phyloP scores from a whole-genome alignment of 2,329 filamentous ascomycete genomes.

The Aspergillus brunneoviolaceus region DNA sequence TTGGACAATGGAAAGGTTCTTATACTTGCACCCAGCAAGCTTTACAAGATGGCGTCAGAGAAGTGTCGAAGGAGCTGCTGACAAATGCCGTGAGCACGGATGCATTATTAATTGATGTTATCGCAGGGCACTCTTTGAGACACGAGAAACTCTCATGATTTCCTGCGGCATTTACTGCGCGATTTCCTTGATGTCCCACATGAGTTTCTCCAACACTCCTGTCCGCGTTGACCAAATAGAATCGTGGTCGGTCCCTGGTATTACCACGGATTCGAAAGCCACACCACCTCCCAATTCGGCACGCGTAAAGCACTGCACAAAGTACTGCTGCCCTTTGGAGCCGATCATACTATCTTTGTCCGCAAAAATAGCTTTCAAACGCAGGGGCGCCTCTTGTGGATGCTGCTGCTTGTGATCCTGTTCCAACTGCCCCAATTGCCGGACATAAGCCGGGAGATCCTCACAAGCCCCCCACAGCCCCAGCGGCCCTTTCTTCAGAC shows the following conservation, averaged over 20 bases:
- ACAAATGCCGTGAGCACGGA: conserved; percentile 5
- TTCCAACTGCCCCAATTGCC: not conserved
- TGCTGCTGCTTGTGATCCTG: not conserved
- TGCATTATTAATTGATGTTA: not conserved
- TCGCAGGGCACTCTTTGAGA: not conserved
- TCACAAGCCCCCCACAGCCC: conserved; percentile 2
- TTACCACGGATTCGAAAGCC: not conserved
- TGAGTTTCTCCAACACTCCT: not conserved
- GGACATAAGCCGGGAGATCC: conserved; percentile 1
- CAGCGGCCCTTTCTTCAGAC: not conserved
- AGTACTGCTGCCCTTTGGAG: not conserved
- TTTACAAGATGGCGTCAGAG: not conserved
- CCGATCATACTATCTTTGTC: conserved; percentile 4
- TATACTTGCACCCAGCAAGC: not conserved
- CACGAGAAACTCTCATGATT: not conserved
- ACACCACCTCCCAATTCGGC: not conserved
- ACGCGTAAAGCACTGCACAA: not conserved
- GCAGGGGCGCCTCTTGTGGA: not conserved
- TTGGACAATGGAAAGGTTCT: not conserved
- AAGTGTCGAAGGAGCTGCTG: not conserved
- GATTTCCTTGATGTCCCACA: not conserved
- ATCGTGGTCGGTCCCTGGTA: not conserved
- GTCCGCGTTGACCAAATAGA: not conserved
- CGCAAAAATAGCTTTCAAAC: not conserved
- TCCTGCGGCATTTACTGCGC: not conserved